A percentile compares a stretch with the other conserved stretches of the same genome.
phyloP scores from a whole-genome alignment of 768 basidiomycete species.

The Rhodocollybia butyracea region DNA sequence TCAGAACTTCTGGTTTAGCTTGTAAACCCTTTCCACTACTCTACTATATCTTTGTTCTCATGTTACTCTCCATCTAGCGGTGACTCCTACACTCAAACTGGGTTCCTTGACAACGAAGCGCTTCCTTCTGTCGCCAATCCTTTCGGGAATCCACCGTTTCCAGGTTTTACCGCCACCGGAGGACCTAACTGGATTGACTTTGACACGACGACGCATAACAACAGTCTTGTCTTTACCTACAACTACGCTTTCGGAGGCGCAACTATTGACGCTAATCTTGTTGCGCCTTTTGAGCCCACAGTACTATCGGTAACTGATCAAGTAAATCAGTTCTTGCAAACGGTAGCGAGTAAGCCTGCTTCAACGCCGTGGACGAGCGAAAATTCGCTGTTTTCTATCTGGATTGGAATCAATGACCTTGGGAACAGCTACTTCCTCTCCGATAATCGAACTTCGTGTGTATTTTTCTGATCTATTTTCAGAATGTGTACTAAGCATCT shows the following conservation, averaged over 20 bases:
- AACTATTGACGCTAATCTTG: constrained; percentile 57
- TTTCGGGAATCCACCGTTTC: constrained; percentile 52
- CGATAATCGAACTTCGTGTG: constrained; percentile 50
- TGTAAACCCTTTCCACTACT: constrained; percentile 27
- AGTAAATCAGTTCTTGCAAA: constrained; percentile 52
- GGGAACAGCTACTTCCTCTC: constrained; percentile 47
- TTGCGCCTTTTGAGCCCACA: constrained; percentile 47
- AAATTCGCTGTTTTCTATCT: constrained; percentile 63
- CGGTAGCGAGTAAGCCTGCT: constrained; percentile 44
- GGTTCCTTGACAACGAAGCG: constrained; percentile 38
- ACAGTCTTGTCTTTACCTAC: constrained; percentile 52
- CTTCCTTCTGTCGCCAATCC: constrained; percentile 45
- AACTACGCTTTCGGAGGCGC: constrained; percentile 68
- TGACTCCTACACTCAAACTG: constrained; percentile 59
- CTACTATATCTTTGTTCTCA: not conserved
- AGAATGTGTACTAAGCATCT: not conserved
- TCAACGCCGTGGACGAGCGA: constrained; percentile 52
- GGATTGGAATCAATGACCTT: constrained; percentile 72
- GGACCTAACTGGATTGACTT: constrained; percentile 62
- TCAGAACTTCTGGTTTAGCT: constrained; percentile 54
- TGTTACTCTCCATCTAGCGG: constrained; percentile 31
- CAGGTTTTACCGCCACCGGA: constrained; percentile 50
- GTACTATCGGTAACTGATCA: constrained; percentile 59
- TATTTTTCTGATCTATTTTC: not conserved
- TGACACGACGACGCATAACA: constrained; percentile 49